Conservation (phyloP, 208 protist species). For the Zelonia costaricensis region DNA sequence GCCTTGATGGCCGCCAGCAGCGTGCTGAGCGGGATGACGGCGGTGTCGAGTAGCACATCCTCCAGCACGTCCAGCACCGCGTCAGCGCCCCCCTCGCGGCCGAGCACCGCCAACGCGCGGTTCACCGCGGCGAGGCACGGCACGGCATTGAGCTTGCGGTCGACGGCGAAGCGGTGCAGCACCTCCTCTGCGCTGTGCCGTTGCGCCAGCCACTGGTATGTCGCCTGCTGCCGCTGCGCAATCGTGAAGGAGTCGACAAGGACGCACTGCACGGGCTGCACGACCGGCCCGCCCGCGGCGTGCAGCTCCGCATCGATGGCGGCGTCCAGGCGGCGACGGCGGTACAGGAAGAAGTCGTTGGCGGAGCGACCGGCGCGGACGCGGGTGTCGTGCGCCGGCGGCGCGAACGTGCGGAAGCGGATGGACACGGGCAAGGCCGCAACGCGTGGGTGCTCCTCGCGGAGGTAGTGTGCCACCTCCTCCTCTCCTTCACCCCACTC, state of each 20-base stretch:
- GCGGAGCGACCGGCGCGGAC: constrained; percentile 24
- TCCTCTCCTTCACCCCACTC: constrained; percentile 29
- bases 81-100: constrained; percentile 29
- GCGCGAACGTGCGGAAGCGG: constrained; percentile 31
- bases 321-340: constrained; percentile 26
- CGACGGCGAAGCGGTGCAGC: constrained; percentile 56
- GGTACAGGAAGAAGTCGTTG: constrained; percentile 32
- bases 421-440: constrained; percentile 23
- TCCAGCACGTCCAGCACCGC: constrained; percentile 54
- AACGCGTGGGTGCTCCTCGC: constrained; percentile 30
- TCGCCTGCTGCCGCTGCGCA: constrained; percentile 57
- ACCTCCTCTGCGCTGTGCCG: constrained; percentile 51
- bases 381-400: constrained; percentile 13
- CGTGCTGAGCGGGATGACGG: constrained; percentile 37
- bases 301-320: constrained; percentile 22
- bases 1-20: constrained; percentile 37
- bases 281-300: constrained; percentile 16
- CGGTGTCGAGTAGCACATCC: constrained; percentile 42
- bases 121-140: constrained; percentile 60
- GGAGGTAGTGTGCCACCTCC: constrained; percentile 15
- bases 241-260: constrained; percentile 51
- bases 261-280: constrained; percentile 37
- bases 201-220: constrained; percentile 65
- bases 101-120: constrained; percentile 41
- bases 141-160: constrained; percentile 51